Evolutionary conservation across 768 basidiomycete species (phyloP).

Genomic region (Podaxis sp.): DNA sequence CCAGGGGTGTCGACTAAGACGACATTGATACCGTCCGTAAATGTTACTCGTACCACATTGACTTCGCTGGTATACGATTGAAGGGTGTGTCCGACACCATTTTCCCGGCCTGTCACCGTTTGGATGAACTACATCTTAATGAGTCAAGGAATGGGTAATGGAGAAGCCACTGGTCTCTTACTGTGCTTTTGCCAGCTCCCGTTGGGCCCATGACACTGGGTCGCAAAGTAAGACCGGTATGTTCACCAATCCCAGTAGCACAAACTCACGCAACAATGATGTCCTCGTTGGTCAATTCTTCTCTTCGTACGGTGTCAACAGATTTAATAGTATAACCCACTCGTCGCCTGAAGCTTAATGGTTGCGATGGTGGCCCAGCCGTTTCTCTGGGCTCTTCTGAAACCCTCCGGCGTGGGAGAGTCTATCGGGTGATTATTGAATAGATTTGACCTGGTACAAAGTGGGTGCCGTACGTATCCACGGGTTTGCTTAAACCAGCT

Average conservation of each 20-base stretch:
- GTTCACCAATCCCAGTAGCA: neutral
- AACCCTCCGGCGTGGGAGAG: too few relatives aligned
- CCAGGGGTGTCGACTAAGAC: constrained; percentile 13
- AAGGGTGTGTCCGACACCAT: neutral
- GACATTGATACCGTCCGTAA: neutral
- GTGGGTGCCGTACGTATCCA: too few relatives aligned
- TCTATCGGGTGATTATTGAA: too few relatives aligned
- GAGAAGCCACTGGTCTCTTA: neutral
- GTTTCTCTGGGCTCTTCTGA: neutral
- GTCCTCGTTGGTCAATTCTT: neutral
- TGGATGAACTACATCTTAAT: neutral
- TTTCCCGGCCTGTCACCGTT: neutral
- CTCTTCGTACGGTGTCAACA: neutral
- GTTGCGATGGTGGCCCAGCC: neutral
- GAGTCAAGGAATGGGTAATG: neutral
- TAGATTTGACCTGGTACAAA: too few relatives aligned
- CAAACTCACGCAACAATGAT: neutral
- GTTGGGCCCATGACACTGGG: constrained; percentile 8
- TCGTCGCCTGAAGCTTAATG: neutral
- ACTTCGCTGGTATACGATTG: neutral
- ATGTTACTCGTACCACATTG: neutral
- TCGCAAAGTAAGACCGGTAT: neutral
- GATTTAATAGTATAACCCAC: neutral
- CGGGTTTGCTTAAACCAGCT: too few relatives aligned
- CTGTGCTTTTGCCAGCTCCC: constrained; percentile 12